These are phyloP conservation scores for Talaromyces sp. DNA, from an alignment of 2,329 filamentous ascomycete genomes.

Conservation along the genomic window DNA sequence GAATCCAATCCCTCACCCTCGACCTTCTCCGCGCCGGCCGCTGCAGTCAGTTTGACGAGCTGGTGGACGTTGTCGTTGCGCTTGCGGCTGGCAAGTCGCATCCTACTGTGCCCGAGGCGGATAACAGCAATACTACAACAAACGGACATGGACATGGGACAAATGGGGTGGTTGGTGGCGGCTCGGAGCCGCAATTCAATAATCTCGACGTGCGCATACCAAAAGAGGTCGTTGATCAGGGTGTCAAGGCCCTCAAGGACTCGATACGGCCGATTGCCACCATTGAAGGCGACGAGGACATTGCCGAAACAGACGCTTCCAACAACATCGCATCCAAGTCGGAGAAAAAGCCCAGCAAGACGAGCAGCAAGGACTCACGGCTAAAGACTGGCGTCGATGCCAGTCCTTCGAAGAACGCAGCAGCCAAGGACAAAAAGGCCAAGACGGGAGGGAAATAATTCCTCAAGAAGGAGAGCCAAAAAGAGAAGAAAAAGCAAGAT, in stretches of 20 bases:
- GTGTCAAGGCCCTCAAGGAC: conserved; percentile 47
- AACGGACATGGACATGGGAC: conserved; percentile 17
- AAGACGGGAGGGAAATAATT: conserved; percentile 5
- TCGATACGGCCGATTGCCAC: conserved; percentile 49
- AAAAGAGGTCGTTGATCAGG: conserved; percentile 44
- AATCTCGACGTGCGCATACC: conserved; percentile 47
- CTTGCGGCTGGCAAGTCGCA: conserved; percentile 34
- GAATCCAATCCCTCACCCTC: conserved; percentile 50
- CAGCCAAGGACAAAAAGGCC: conserved; percentile 10
- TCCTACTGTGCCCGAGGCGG: conserved; percentile 18
- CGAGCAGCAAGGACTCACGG: conserved; percentile 1
- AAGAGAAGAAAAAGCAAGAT: neutral
- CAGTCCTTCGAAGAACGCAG: conserved; percentile 6
- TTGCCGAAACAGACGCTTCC: conserved; percentile 7
- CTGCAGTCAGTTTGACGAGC: conserved; percentile 53
- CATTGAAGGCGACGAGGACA: conserved; percentile 34
- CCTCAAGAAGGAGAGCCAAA: neutral
- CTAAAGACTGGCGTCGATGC: neutral
- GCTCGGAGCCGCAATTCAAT: conserved; percentile 25
- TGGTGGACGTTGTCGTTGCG: conserved; percentile 49
- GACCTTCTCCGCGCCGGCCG: conserved; percentile 55
- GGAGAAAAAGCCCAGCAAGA: conserved; percentile 7
- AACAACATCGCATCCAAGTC: conserved; percentile 8
- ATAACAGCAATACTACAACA: neutral
- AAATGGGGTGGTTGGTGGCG: conserved; percentile 14